Evolutionary conservation across 2,329 filamentous ascomycete species (phyloP), one percentile per base, ranked within the genome.

Genomic region (Monilinia vaccinii-corymbosi): DNA sequence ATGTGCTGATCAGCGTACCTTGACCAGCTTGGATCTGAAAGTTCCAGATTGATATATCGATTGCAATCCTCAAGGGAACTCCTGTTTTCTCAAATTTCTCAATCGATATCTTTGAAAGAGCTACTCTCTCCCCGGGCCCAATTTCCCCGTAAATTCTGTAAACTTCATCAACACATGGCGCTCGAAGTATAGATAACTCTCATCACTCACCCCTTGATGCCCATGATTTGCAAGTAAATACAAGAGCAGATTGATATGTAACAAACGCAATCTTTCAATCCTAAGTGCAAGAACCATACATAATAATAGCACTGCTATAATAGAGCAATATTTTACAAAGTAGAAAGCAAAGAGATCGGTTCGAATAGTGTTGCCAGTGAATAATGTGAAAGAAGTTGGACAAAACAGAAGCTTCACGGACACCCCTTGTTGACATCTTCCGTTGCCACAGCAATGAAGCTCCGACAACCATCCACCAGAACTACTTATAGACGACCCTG

Each of bases 11-110:
- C 13, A 21, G 60, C 68, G 36, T 69, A 82, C 84, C 91, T 76
- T 85, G 85, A 21, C 89, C 89, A 16, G 90, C 87, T 71, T 96
- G 91, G 14, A 87, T 87, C 70, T 99, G 94, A 70, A 96, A 97
- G 48, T 96, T 88, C 94, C 94, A 99, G 71, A 99, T 97, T 3
- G 91, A 91, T 67, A 96, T 88, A 71, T 99, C 94, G 65, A 99
- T 88, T 44, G 94, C 94, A 50, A 99, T 79, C 45, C 92, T 87
- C 45, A 97, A 78, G 0, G 92, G 92, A 1, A 86, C 81, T 28
- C 82, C 81, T 13, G 83, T 84, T 58, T 80, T 74, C 68, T 91
- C 83, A 64, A 95, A 82, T 66, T 89, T 87, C 51, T 91, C 83
- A 49, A 91, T 80, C 34, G 92, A 88, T 55, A 97, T 81, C 70